Conservation (phyloP, 495 filamentous ascomycete genomes). For the Tuber brumale region DNA sequence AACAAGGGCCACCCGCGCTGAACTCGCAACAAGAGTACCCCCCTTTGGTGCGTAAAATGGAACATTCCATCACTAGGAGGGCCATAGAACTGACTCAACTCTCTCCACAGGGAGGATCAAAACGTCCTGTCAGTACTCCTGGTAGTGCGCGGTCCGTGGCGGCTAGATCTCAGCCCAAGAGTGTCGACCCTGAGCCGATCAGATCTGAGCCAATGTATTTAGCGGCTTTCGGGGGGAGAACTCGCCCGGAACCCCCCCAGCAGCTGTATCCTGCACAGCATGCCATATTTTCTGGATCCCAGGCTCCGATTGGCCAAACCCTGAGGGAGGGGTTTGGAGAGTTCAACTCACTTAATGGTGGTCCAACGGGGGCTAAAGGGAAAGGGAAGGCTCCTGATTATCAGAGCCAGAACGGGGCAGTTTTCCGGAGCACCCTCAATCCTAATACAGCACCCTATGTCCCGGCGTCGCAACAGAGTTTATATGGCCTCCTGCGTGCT, state of each 20-base stretch:
- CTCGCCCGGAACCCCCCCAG: not conserved
- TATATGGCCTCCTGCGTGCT: not conserved
- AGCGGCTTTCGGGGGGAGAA: not conserved
- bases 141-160: not conserved
- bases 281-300: not conserved
- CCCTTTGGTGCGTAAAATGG: not conserved
- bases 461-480: not conserved
- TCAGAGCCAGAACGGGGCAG: not conserved
- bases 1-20: not conserved
- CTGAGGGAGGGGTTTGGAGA: not conserved
- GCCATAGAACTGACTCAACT: not conserved
- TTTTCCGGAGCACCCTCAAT: not conserved
- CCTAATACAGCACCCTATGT: not conserved
- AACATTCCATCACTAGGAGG: not conserved
- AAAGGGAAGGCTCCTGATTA: not conserved
- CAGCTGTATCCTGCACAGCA: not conserved
- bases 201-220: not conserved
- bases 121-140: not conserved
- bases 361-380: not conserved
- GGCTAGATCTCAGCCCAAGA: not conserved
- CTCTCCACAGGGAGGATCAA: not conserved
- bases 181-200: not conserved
- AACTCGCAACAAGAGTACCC: not conserved
- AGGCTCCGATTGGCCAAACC: not conserved
- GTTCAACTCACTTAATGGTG: not conserved